Conservation (phyloP, 495 filamentous ascomycete species). For the Hypoxylon fuscum region DNA sequence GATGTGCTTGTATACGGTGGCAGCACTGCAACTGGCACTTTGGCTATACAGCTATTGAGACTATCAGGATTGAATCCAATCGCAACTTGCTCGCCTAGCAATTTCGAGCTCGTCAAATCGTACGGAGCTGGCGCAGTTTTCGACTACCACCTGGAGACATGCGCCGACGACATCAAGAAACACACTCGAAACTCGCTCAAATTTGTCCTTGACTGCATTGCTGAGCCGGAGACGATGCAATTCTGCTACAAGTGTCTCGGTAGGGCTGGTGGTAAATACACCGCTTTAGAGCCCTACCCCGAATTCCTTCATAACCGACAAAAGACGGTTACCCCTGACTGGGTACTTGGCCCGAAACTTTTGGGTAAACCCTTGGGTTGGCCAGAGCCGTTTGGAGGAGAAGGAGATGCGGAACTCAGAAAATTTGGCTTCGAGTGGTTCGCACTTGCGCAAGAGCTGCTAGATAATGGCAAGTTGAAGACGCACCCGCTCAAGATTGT, state of each 20-base stretch:
- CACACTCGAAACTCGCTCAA: slow-evolving; percentile 45
- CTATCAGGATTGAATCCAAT: slow-evolving; percentile 56
- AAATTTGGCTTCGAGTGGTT: slow-evolving; percentile 21
- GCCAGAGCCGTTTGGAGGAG: neutral
- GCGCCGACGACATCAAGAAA: slow-evolving; percentile 44
- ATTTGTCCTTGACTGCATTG: slow-evolving; percentile 48
- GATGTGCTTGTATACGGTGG: slow-evolving; percentile 62
- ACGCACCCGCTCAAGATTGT: slow-evolving; percentile 33
- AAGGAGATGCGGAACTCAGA: slow-evolving; percentile 20
- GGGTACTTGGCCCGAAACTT: neutral
- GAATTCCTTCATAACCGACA: slow-evolving; percentile 5
- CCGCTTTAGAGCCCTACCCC: slow-evolving; percentile 49
- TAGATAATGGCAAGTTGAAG: slow-evolving; percentile 25
- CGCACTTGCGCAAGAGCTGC: slow-evolving; percentile 4
- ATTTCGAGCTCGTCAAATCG: slow-evolving; percentile 57
- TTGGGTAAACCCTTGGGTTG: neutral
- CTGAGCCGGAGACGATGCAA: slow-evolving; percentile 41
- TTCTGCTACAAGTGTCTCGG: slow-evolving; percentile 55
- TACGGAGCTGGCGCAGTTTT: slow-evolving; percentile 63
- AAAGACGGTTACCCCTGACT: slow-evolving; percentile 4
- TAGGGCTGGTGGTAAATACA: slow-evolving; percentile 54
- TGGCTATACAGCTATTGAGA: slow-evolving; percentile 63
- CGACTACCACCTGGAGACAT: slow-evolving; percentile 58
- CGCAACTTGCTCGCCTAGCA: slow-evolving; percentile 61
- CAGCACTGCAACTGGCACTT: slow-evolving; percentile 59